A percentile compares a stretch with the other conserved stretches of the same genome.
phyloP scores from a whole-genome alignment of 371 early-diverging fungal species.

The Rhizopus delemar region DNA sequence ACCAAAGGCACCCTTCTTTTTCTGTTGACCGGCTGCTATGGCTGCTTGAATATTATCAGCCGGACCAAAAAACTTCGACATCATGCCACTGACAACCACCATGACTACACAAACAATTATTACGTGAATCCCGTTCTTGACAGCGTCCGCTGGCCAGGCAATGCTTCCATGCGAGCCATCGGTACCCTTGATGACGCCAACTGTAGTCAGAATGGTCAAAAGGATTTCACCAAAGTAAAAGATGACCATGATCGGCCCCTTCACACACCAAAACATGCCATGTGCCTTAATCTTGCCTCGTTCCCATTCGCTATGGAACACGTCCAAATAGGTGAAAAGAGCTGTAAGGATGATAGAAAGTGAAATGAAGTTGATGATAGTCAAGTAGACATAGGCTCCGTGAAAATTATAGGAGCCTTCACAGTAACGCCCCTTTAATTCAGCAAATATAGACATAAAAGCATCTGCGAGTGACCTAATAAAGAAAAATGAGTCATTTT shows the following conservation, averaged over 20 bases:
- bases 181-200: slow-evolving; percentile 42
- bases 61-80: slow-evolving; percentile 42
- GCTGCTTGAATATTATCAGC: slow-evolving; percentile 15
- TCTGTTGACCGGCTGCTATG: not conserved
- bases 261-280: slow-evolving; percentile 59
- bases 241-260: slow-evolving; percentile 52
- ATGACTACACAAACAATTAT: slow-evolving; percentile 44
- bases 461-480: slow-evolving; percentile 45
- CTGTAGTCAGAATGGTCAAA: slow-evolving; percentile 29
- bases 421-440: slow-evolving; percentile 45
- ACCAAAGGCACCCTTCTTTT: slow-evolving; percentile 22
- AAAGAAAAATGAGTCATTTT: slow-evolving; percentile 1
- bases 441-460: slow-evolving; percentile 45
- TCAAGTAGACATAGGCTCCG: slow-evolving; percentile 49
- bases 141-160: slow-evolving; percentile 48
- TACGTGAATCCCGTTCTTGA: slow-evolving; percentile 47
- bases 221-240: slow-evolving; percentile 53
- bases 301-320: slow-evolving; percentile 42
- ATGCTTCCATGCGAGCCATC: slow-evolving; percentile 34
- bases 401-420: slow-evolving; percentile 37
- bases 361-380: slow-evolving; percentile 46
- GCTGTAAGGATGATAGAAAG: slow-evolving; percentile 46
- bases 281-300: slow-evolving; percentile 41
- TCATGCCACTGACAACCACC: slow-evolving; percentile 39
- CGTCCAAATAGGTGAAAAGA: slow-evolving; percentile 45